A percentile compares a stretch with the other conserved stretches of the same genome.
These are phyloP conservation scores for Aspergillus quadricinctus DNA, from an alignment of 2,329 filamentous ascomycete genomes.

Conservation along the genomic window DNA sequence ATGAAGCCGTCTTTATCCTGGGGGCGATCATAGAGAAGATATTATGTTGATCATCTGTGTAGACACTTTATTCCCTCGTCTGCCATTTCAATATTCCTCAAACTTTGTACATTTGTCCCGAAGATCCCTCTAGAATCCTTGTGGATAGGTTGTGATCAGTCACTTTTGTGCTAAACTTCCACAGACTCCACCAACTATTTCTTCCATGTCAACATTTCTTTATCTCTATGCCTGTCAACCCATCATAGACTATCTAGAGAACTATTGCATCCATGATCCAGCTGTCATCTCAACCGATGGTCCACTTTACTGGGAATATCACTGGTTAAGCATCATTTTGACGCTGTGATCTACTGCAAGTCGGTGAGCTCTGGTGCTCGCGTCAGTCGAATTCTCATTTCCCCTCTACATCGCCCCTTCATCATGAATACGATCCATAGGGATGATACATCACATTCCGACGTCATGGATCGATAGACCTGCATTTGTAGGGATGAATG, in stretches of 20 bases:
- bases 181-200: not conserved
- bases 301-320: not conserved
- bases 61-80: not conserved
- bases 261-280: not conserved
- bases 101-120: not conserved
- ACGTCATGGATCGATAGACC: conserved; percentile 2
- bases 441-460: conserved; percentile 20
- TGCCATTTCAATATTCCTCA: not conserved
- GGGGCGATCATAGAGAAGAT: not conserved
- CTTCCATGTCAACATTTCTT: not conserved
- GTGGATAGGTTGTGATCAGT: not conserved
- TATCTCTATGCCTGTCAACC: not conserved
- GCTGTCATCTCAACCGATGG: not conserved
- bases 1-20: not conserved
- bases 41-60: not conserved
- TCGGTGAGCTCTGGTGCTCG: not conserved
- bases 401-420: not conserved
- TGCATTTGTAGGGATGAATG: not conserved
- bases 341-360: not conserved
- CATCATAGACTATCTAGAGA: not conserved
- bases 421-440: not conserved
- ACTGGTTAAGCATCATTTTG: not conserved
- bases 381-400: not conserved
- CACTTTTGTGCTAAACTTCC: not conserved
- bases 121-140: not conserved